Evolutionary conservation across 176 grass and related monocot species (phyloP).

Genomic region (Bothriochloa decipiens): DNA sequence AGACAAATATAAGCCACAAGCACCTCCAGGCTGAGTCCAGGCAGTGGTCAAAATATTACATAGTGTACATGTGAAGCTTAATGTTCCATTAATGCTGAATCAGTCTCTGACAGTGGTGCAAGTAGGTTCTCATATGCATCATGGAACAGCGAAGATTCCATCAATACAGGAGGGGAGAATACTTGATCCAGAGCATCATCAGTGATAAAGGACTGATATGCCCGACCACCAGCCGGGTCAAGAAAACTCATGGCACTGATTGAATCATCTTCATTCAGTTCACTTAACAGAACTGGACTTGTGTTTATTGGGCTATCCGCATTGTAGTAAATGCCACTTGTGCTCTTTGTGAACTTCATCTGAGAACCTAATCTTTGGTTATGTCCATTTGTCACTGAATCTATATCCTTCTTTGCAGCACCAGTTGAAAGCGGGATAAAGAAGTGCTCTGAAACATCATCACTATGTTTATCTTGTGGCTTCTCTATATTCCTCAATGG

Average conservation of each 20-base stretch:
- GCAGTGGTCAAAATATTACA: slow-evolving; percentile 43
- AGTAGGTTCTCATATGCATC: slow-evolving; percentile 90
- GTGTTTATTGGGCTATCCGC: slow-evolving; percentile 34
- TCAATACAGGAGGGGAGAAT: slow-evolving; percentile 81
- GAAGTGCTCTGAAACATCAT: slow-evolving; percentile 83
- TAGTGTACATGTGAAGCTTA: slow-evolving; percentile 53
- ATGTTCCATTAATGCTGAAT: slow-evolving; percentile 86
- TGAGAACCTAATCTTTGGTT: slow-evolving; percentile 65
- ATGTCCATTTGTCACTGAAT: slow-evolving; percentile 50
- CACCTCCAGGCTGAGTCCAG: slow-evolving; percentile 20
- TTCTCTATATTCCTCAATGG: slow-evolving; percentile 58
- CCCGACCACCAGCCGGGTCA: slow-evolving; percentile 40
- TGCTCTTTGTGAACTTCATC: slow-evolving; percentile 44
- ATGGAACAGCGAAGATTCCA: slow-evolving; percentile 80
- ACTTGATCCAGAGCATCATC: slow-evolving; percentile 96
- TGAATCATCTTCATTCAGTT: slow-evolving; percentile 45
- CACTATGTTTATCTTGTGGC: slow-evolving; percentile 57
- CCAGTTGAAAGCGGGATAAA: slow-evolving; percentile 72
- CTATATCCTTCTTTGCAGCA: slow-evolving; percentile 58
- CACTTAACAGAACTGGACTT: slow-evolving; percentile 49
- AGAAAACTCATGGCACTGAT: slow-evolving; percentile 25
- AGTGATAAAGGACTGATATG: slow-evolving; percentile 51
- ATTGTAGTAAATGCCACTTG: slow-evolving; percentile 38
- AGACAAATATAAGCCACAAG: slow-evolving; percentile 18
- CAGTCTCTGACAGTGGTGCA: slow-evolving; percentile 87